These are phyloP conservation scores for Ambrosiella xylebori DNA, from an alignment of 2,329 filamentous ascomycete genomes.

Conservation along the genomic window DNA sequence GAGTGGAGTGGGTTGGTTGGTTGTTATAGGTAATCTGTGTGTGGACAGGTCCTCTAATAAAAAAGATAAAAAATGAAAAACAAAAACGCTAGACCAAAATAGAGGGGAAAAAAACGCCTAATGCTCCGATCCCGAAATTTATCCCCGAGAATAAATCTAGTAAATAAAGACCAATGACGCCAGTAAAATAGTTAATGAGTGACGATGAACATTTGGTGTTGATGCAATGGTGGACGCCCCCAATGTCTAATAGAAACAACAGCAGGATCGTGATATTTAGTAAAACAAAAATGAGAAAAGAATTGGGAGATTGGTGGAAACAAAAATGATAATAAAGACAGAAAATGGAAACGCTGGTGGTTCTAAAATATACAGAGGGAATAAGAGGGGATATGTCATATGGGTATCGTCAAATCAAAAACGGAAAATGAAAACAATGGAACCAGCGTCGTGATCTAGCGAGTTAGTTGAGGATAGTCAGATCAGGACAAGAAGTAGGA, in stretches of 20 bases:
- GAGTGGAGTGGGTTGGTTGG: constrained; percentile 4
- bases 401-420: constrained; percentile 6
- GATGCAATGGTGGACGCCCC: not conserved
- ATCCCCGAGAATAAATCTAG: constrained; percentile 5
- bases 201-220: not conserved
- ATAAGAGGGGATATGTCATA: not conserved
- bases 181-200: not conserved
- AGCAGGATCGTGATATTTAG: not conserved
- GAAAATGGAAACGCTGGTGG: not conserved
- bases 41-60: not conserved
- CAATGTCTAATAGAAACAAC: not conserved
- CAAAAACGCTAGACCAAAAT: not conserved
- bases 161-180: constrained; percentile 3
- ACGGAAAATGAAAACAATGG: not conserved
- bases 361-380: not conserved
- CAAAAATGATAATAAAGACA: not conserved
- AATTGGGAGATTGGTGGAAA: not conserved
- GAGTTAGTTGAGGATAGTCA: not conserved
- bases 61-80: not conserved
- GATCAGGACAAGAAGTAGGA: not conserved
- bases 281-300: not conserved
- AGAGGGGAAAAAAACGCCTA: constrained; percentile 4
- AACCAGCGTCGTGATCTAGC: not conserved
- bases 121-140: constrained; percentile 4
- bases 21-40: not conserved